Evolutionary conservation across 345 rosid genomes (phyloP), one percentile per base, ranked within the genome.

Genomic region (Aethionema arabicum): DNA sequence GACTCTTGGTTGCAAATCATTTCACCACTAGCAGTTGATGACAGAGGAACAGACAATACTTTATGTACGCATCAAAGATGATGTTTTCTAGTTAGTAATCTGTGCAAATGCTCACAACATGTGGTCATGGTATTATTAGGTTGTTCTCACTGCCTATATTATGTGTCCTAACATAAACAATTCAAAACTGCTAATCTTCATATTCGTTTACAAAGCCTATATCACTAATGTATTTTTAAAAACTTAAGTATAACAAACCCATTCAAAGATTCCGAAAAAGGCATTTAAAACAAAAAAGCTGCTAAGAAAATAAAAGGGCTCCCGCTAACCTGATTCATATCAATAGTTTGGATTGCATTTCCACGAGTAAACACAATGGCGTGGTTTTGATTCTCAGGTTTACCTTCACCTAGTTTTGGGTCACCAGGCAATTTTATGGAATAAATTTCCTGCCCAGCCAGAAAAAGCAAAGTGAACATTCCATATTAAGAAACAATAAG

Each of bases 351-450:
- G 65, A 92, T 61, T 55, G 98, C 96, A 79, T 78, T 89, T 79
- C 98, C 98, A 33, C 98, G 96, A 58, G 98, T 89, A 77, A 92
- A 92, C 55, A 92, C 65, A 77, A 92, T 74, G 12, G 98, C 98
- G 68, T 92, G 98, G 67, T 92, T 92, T 80, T 92, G 98, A 79
- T 92, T 92, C 82, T 92, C 98, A 59, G 98, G 98, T 78, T 89
- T 92, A 60, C 98, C 98, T 76, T 92, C 96, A 35, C 98, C 98
- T 73, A 92, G 81, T 79, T 92, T 92, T 7, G 98, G 98, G 74
- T 91, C 77, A 77, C 98, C 98, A 49, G 98, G 95, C 77, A 91
- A 81, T 74, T 85, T 88, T 69, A 91, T 77, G 48, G 95, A 87
- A 80, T 86, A 91, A 65, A 91, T 80, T 83, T 91, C 96, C 98